phyloP scores from a whole-genome alignment of 176 grass and related monocot genomes.

The Juncus inflexus region DNA sequence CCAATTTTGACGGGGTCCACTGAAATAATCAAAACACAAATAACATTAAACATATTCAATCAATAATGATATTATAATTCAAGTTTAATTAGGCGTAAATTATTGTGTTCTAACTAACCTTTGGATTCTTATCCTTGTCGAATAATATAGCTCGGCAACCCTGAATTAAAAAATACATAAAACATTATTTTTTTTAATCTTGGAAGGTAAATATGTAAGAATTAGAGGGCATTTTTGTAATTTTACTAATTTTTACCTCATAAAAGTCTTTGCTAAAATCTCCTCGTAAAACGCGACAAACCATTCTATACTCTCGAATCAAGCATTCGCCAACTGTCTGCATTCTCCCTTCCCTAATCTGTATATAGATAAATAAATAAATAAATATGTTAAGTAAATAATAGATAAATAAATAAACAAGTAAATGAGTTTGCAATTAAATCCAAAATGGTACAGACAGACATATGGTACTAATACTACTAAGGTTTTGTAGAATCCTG shows the following conservation, averaged over 20 bases:
- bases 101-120: constrained; percentile 31
- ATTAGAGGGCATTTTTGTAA: background rate
- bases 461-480: too few relatives aligned
- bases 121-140: constrained; percentile 87
- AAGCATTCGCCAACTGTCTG: constrained; percentile 79
- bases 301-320: constrained; percentile 82
- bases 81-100: background rate
- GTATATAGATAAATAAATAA: background rate
- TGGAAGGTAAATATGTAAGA: background rate
- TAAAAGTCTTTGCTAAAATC: constrained; percentile 88
- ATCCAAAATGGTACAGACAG: too few relatives aligned
- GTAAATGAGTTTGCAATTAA: background rate
- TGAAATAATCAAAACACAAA: constrained; percentile 35
- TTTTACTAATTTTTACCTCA: constrained; percentile 47
- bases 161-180: constrained; percentile 33
- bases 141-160: constrained; percentile 86
- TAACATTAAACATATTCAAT: background rate
- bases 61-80: too few relatives aligned
- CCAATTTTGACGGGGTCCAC: constrained; percentile 78
- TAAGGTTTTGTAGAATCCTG: too few relatives aligned
- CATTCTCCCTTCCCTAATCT: constrained; percentile 87
- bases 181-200: constrained; percentile 6
- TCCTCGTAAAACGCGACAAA: constrained; percentile 81
- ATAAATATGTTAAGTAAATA: background rate
- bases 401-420: background rate